Base-by-base conservation (phyloP, 805 yeast genomes). In the Wickerhamiella siamensis region DNA sequence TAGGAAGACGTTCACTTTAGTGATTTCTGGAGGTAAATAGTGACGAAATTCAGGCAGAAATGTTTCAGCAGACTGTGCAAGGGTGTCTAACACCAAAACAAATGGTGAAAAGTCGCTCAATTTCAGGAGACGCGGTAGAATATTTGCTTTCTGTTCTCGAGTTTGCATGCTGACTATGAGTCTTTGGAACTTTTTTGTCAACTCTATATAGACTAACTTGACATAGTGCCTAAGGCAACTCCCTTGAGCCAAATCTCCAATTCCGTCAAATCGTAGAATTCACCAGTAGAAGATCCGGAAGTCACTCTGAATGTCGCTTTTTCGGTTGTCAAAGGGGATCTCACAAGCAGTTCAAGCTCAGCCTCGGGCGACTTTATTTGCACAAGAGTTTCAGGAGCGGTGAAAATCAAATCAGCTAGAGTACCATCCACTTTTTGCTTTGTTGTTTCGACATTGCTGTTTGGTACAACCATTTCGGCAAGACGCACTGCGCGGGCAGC, bases 31-130 rank as follows among this genome's bases (percentile, higher is more conserved):
- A 10, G 61, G 58, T 31, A 53, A 51, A 49, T 69, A 65, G 47
- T 66, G 58, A 2, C 69, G 58, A 38, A 86, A 66, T 54, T 84
- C 95, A 21, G 61, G 54, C 1, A 82, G 53, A 10, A 87, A 58
- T 36, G 63, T 52, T 24, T 61, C 50, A 0, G 84, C 74, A 0
- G 91, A 73, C 57, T 87, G 95, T 0, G 70, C 64, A 8, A 84
- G 59, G 1, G 81, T 69, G 56, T 91, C 97, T 6, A 72, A 54
- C 3, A 80, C 64, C 4, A 88, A 65, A 2, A 83, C 58, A 42
- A 88, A 72, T 0, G 94, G 93, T 0, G 88, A 71, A 18, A 60
- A 59, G 52, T 91, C 97, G 48, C 77, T 81, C 40, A 83, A 61
- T 2, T 76, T 60, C 2, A 91, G 58, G 5, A 83, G 63, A 44